Conservation (phyloP, 1,284 basidiomycete genomes). For the Moesziomyces globuligerus region DNA sequence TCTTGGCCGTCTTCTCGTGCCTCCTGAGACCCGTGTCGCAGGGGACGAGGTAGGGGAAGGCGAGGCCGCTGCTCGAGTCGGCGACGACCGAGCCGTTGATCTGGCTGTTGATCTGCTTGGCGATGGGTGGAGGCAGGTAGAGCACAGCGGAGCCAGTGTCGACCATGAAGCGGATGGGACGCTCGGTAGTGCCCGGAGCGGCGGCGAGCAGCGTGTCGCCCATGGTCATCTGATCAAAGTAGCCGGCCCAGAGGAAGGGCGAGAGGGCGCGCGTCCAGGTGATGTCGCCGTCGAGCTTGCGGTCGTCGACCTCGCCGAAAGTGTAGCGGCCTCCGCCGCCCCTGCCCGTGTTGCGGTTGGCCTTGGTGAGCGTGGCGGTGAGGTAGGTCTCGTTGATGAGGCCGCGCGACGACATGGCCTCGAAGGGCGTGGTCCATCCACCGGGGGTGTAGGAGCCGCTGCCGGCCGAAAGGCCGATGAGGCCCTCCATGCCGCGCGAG, state of each 20-base stretch:
- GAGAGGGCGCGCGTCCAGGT: slow-evolving; percentile 45
- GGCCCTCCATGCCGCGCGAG: slow-evolving; percentile 52
- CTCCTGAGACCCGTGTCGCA: slow-evolving; percentile 50
- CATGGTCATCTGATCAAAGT: slow-evolving; percentile 47
- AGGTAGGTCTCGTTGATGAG: slow-evolving; percentile 49
- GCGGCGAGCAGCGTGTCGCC: slow-evolving; percentile 26
- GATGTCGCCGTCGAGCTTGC: slow-evolving; percentile 36
- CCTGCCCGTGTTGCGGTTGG: slow-evolving; percentile 51
- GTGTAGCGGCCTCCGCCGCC: slow-evolving; percentile 55
- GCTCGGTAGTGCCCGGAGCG: slow-evolving; percentile 17
- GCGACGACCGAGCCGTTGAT: slow-evolving; percentile 40
- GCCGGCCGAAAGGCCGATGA: slow-evolving; percentile 48
- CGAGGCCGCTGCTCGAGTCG: slow-evolving; percentile 23
- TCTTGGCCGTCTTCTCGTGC: slow-evolving; percentile 40
- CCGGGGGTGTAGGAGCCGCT: slow-evolving; percentile 33
- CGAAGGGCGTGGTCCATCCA: slow-evolving; percentile 54
- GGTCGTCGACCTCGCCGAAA: slow-evolving; percentile 51
- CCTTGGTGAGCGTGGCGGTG: slow-evolving; percentile 49
- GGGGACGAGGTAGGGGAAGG: slow-evolving; percentile 50
- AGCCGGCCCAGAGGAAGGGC: slow-evolving; percentile 48
- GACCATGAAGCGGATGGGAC: slow-evolving; percentile 45
- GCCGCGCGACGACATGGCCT: slow-evolving; percentile 48
- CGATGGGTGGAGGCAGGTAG: slow-evolving; percentile 40
- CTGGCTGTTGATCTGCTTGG: slow-evolving; percentile 41
- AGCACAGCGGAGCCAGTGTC: slow-evolving; percentile 56